A percentile compares a stretch with the other conserved stretches of the same genome.
These are phyloP conservation scores for Sutorius eximius DNA, from an alignment of 1,284 basidiomycete species.

Conservation along the genomic window DNA sequence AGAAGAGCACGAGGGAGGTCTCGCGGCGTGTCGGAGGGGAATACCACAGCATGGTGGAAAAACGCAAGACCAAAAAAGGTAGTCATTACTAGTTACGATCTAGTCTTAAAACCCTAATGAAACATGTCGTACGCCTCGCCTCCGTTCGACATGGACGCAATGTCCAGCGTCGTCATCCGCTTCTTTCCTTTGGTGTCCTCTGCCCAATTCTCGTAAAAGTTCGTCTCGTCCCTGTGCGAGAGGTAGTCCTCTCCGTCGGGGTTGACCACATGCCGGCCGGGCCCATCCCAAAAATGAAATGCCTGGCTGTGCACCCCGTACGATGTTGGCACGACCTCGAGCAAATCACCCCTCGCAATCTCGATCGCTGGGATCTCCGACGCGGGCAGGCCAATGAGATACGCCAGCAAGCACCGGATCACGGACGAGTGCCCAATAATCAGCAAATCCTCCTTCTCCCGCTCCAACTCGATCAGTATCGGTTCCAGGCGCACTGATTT, in stretches of 20 bases:
- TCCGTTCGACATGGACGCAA: slow-evolving; percentile 22
- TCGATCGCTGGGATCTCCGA: slow-evolving; percentile 96
- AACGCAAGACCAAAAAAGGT: background rate
- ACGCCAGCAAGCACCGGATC: slow-evolving; percentile 91
- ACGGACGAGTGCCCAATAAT: slow-evolving; percentile 93
- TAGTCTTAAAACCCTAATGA: slow-evolving; percentile 3
- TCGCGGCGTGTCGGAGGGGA: slow-evolving; percentile 65
- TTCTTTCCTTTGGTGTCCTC: slow-evolving; percentile 79
- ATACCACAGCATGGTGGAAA: slow-evolving; percentile 52
- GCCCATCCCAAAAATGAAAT: slow-evolving; percentile 92
- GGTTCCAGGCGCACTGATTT: slow-evolving; percentile 73
- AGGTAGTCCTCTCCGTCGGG: slow-evolving; percentile 40
- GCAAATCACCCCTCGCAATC: slow-evolving; percentile 85
- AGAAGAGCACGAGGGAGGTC: slow-evolving; percentile 58
- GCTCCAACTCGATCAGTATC: slow-evolving; percentile 80
- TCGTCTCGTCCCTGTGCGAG: slow-evolving; percentile 57
- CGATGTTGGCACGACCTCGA: slow-evolving; percentile 87
- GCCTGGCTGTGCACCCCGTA: slow-evolving; percentile 88
- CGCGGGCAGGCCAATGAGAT: slow-evolving; percentile 92
- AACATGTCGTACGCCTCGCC: slow-evolving; percentile 15
- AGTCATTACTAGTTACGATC: background rate
- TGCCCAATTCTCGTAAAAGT: slow-evolving; percentile 85
- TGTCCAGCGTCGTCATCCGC: slow-evolving; percentile 33
- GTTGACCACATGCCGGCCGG: slow-evolving; percentile 56
- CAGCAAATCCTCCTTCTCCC: slow-evolving; percentile 74